Evolutionary conservation across 805 yeast species (phyloP).

Genomic region (Candida multigemmis): DNA sequence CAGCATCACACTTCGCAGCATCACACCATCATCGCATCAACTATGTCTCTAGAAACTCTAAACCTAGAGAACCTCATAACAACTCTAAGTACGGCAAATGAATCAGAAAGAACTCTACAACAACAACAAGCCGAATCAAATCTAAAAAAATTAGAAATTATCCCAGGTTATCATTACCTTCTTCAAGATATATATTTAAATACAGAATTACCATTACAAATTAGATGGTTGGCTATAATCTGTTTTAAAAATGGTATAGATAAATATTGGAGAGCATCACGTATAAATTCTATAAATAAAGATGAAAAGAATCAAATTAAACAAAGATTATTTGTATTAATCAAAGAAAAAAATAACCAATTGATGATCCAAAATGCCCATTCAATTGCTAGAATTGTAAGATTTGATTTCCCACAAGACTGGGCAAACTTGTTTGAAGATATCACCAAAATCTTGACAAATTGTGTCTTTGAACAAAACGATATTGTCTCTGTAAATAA

Average conservation of each 20-base stretch:
- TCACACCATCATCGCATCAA: too few relatives aligned
- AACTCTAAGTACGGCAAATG: conserved; percentile 21
- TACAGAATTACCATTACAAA: conserved; percentile 46
- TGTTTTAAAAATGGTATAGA: conserved; percentile 85
- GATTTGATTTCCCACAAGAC: conserved; percentile 78
- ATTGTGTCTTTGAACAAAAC: conserved; percentile 28
- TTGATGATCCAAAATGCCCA: conserved; percentile 79
- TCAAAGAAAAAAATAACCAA: conserved; percentile 67
- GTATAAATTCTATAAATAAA: conserved; percentile 39
- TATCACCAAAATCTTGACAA: conserved; percentile 35
- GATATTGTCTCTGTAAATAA: conserved; percentile 53
- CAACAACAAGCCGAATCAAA: conserved; percentile 65
- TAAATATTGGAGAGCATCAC: conserved; percentile 70
- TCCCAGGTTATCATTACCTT: conserved; percentile 47
- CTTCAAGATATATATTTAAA: conserved; percentile 57
- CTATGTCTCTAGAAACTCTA: too few relatives aligned
- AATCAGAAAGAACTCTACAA: conserved; percentile 35
- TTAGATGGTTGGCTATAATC: conserved; percentile 82
- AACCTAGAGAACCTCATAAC: conserved; percentile 14
- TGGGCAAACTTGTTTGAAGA: conserved; percentile 82
- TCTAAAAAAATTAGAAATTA: conserved; percentile 59
- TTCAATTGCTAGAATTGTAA: conserved; percentile 65
- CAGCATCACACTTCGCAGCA: too few relatives aligned
- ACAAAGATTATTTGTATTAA: conserved; percentile 43
- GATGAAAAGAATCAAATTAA: conserved; percentile 68